Evolutionary conservation across 1,139 yeast genomes (phyloP).

Genomic region (Saccharomyces pastorianus): DNA sequence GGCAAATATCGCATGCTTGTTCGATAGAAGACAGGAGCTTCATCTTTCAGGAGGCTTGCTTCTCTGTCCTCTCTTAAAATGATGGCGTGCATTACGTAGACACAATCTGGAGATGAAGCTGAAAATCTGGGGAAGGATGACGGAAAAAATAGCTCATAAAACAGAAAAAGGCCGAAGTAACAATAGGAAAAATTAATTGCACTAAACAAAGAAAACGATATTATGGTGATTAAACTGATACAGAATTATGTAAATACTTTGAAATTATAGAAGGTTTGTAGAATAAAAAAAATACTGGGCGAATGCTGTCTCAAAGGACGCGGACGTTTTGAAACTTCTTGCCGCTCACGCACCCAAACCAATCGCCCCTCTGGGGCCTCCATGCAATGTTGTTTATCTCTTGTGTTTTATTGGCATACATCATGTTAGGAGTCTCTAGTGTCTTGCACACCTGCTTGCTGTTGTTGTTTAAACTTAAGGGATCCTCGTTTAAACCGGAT

Average conservation of each 20-base stretch:
- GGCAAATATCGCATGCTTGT: conserved; percentile 41
- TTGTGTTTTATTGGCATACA: conserved; percentile 22
- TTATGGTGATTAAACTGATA: background rate
- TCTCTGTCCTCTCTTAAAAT: background rate
- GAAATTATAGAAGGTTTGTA: background rate
- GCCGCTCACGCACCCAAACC: conserved; percentile 79
- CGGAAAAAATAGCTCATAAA: background rate
- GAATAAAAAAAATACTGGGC: conserved; percentile 26
- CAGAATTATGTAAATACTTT: background rate
- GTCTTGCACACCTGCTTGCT: background rate
- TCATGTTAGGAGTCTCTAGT: conserved; percentile 22
- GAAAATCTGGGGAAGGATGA: background rate
- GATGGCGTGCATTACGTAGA: background rate
- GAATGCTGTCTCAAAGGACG: conserved; percentile 12
- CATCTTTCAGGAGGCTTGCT: background rate
- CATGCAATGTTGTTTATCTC: conserved; percentile 71
- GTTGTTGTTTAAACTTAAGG: conserved; percentile 2
- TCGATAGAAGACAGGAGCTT: conserved; percentile 10
- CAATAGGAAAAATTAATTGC: background rate
- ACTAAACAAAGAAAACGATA: background rate
- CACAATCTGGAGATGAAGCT: background rate
- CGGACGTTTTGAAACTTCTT: conserved; percentile 68
- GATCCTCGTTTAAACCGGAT: conserved; percentile 9
- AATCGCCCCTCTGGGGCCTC: conserved; percentile 54
- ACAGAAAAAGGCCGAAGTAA: background rate